phyloP scores from a whole-genome alignment of 352 stramenopile species.

The Globisporangium yorkense region DNA sequence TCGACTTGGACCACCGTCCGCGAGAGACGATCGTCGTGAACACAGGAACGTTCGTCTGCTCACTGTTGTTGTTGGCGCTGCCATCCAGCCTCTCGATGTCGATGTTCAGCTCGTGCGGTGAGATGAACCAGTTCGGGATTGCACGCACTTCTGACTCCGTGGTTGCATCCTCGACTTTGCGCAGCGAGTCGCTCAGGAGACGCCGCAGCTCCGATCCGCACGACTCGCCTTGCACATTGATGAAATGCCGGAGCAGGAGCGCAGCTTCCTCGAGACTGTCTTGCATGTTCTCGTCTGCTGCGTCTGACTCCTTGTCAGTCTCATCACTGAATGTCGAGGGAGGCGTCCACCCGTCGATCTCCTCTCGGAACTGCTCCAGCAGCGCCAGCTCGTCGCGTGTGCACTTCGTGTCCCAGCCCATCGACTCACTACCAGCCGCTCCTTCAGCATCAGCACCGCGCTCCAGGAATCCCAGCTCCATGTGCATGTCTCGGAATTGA shows the following conservation, averaged over 20 bases:
- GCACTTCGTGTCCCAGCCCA: neutral
- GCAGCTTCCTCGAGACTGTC: neutral
- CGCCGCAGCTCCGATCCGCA: neutral
- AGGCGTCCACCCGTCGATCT: neutral
- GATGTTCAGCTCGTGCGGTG: conserved; percentile 80
- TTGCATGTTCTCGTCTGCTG: neutral
- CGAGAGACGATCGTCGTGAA: conserved; percentile 19
- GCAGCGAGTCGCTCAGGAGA: neutral
- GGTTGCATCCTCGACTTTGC: too few relatives aligned
- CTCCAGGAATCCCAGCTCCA: conserved; percentile 3
- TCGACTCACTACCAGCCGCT: neutral
- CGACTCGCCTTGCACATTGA: neutral
- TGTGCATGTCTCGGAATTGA: conserved; percentile 5
- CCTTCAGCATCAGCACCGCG: neutral
- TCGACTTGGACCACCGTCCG: conserved; percentile 35
- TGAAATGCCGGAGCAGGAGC: neutral
- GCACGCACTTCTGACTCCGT: neutral
- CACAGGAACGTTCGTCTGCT: neutral
- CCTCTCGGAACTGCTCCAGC: neutral
- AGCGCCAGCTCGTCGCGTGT: neutral
- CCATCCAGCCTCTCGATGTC: neutral
- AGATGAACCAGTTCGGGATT: conserved; percentile 42
- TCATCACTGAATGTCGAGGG: neutral
- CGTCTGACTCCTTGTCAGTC: neutral
- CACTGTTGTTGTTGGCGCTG: neutral